Evolutionary conservation across 176 grass and related monocot genomes (phyloP).

Genomic region (Musa itinerans): DNA sequence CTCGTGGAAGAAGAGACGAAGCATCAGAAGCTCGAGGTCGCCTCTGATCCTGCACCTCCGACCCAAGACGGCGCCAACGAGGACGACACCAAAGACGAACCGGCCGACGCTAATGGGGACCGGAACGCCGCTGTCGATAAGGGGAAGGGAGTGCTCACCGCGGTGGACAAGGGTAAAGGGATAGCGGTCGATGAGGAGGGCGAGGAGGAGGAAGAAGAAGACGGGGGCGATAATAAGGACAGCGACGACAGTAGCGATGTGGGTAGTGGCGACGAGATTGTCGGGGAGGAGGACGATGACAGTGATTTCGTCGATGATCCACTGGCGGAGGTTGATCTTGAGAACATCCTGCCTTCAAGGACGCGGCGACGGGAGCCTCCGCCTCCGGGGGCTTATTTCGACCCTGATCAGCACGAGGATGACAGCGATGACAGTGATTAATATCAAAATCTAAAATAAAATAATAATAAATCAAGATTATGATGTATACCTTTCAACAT

Average conservation of each 20-base stretch:
- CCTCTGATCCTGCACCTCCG: background rate
- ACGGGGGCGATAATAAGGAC: background rate
- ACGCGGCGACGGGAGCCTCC: slow-evolving; percentile 41
- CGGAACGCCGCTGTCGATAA: background rate
- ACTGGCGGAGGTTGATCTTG: slow-evolving; percentile 53
- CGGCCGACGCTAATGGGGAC: no score
- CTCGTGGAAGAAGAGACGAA: slow-evolving; percentile 26
- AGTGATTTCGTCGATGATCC: slow-evolving; percentile 45
- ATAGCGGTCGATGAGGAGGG: slow-evolving; percentile 30
- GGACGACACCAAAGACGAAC: no score
- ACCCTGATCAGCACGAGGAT: slow-evolving; percentile 30
- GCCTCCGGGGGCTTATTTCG: slow-evolving; percentile 39
- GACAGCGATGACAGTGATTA: slow-evolving; percentile 25
- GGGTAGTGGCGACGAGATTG: background rate
- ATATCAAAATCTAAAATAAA: no score
- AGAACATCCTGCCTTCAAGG: slow-evolving; percentile 54
- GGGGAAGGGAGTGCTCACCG: slow-evolving; percentile 20
- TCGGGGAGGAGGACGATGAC: slow-evolving; percentile 19
- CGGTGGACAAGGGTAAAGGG: slow-evolving; percentile 54
- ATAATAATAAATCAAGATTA: no score
- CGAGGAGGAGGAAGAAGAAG: slow-evolving; percentile 23
- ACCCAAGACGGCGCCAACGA: no score
- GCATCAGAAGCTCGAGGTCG: slow-evolving; percentile 20
- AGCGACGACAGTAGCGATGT: slow-evolving; percentile 5
- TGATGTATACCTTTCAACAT: no score